These are phyloP conservation scores for Nemania sp. DNA, from an alignment of 2,329 filamentous ascomycete species.

Conservation along the genomic window DNA sequence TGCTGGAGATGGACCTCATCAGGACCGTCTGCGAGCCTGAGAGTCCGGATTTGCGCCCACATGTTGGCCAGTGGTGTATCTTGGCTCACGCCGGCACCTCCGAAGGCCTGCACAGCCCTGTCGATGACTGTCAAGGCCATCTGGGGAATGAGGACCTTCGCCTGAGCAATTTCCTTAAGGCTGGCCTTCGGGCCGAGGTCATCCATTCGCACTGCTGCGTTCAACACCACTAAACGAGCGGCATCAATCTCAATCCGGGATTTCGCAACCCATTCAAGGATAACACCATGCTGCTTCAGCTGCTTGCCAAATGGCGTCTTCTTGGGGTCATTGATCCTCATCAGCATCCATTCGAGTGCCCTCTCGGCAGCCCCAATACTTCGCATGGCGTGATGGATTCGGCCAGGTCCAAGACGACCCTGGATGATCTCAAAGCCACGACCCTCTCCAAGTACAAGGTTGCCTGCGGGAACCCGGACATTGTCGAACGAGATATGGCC, in stretches of 20 bases:
- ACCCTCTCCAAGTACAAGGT: constrained; percentile 90
- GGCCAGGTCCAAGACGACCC: constrained; percentile 89
- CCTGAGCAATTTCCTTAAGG: constrained; percentile 90
- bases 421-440: constrained; percentile 98
- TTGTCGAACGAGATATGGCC: constrained; percentile 89
- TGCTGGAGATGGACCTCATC: constrained; percentile 93
- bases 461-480: constrained; percentile 81
- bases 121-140: constrained; percentile 88
- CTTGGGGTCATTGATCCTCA: constrained; percentile 86
- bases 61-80: constrained; percentile 88
- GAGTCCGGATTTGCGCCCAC: constrained; percentile 80
- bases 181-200: constrained; percentile 84
- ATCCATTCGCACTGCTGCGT: constrained; percentile 95
- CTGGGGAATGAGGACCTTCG: constrained; percentile 87
- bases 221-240: constrained; percentile 85
- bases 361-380: constrained; percentile 88
- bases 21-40: constrained; percentile 88
- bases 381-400: constrained; percentile 98
- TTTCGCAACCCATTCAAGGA: constrained; percentile 91
- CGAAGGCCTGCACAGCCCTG: constrained; percentile 90
- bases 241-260: constrained; percentile 94
- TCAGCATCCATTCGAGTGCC: constrained; percentile 92
- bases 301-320: constrained; percentile 93
- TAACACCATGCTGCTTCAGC: constrained; percentile 86
- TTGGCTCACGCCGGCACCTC: constrained; percentile 88